A percentile compares a stretch with the other conserved stretches of the same genome.
Evolutionary conservation across 1,284 basidiomycete genomes (phyloP).

Genomic region (Sanghuangporus baumii): DNA sequence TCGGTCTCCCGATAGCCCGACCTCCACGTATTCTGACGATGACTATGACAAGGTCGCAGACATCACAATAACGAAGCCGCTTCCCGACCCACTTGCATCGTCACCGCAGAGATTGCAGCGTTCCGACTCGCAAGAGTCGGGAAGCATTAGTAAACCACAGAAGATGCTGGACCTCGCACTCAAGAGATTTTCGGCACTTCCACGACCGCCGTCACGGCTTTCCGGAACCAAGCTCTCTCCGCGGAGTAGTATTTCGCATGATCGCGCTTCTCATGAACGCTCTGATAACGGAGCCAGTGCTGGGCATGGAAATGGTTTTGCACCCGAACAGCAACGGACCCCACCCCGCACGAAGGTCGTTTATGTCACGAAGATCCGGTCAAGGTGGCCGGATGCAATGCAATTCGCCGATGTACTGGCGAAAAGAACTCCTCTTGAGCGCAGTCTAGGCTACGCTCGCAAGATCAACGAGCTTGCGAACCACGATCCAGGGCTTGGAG

Average conservation of each 20-base stretch:
- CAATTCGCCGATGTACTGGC: slow-evolving; percentile 59
- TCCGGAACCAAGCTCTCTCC: slow-evolving; percentile 30
- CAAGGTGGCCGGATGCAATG: slow-evolving; percentile 68
- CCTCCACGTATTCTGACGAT: slow-evolving; percentile 13
- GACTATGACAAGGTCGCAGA: background rate
- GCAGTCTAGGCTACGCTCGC: slow-evolving; percentile 70
- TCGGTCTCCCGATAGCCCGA: background rate
- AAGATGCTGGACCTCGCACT: slow-evolving; percentile 29
- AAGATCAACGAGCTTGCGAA: slow-evolving; percentile 81
- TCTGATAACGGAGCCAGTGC: slow-evolving; percentile 1
- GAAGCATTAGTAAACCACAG: slow-evolving; percentile 17
- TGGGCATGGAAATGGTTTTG: background rate
- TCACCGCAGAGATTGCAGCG: background rate
- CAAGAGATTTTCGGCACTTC: slow-evolving; percentile 58
- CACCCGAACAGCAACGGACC: background rate
- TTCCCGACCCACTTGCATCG: slow-evolving; percentile 1
- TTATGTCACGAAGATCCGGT: slow-evolving; percentile 34
- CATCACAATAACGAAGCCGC: background rate
- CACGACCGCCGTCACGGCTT: slow-evolving; percentile 33
- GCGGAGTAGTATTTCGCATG: background rate
- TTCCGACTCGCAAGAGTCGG: slow-evolving; percentile 22
- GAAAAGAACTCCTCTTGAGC: slow-evolving; percentile 61
- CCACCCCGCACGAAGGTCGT: slow-evolving; percentile 23
- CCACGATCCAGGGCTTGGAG: slow-evolving; percentile 73
- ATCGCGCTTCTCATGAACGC: slow-evolving; percentile 16